Evolutionary conservation across 106 monocot species (phyloP).

Genomic region (Amphibolis antarctica): DNA sequence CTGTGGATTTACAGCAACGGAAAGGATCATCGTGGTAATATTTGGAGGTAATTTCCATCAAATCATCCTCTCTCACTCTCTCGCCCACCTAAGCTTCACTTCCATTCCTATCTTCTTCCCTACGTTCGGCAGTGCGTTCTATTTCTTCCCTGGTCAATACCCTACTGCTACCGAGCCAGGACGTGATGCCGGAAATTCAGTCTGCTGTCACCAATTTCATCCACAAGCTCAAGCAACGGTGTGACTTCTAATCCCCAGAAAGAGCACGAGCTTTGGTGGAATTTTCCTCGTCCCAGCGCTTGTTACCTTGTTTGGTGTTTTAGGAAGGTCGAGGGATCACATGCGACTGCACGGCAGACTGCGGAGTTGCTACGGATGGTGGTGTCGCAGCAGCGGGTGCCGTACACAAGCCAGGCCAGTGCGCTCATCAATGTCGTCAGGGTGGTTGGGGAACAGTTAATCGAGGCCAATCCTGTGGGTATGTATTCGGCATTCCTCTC

Average conservation of each 20-base stretch:
- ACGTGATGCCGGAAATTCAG: conserved; percentile 79
- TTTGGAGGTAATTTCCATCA: no score
- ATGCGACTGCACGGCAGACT: conserved; percentile 69
- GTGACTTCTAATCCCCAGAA: background rate
- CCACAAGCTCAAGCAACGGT: conserved; percentile 75
- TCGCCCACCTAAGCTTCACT: no score
- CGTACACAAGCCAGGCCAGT: conserved; percentile 47
- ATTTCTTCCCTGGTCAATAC: background rate
- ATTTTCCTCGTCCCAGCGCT: no score
- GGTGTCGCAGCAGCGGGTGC: conserved; percentile 79
- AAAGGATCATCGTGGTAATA: conserved; percentile 30
- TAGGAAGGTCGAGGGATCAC: conserved; percentile 95
- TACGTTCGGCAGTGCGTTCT: no score
- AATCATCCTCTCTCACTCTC: no score
- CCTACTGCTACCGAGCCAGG: background rate
- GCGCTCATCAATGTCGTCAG: conserved; percentile 57
- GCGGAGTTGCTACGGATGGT: conserved; percentile 87
- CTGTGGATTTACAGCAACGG: conserved; percentile 25
- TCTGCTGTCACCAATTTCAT: conserved; percentile 70
- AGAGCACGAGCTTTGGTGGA: no score
- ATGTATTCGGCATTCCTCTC: conserved; percentile 2
- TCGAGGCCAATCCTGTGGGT: conserved; percentile 89
- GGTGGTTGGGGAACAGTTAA: conserved; percentile 67
- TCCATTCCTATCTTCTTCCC: no score
- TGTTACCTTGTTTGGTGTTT: background rate